These are phyloP conservation scores for Neurospora tetraspora DNA, from an alignment of 495 filamentous ascomycete genomes.

Conservation along the genomic window DNA sequence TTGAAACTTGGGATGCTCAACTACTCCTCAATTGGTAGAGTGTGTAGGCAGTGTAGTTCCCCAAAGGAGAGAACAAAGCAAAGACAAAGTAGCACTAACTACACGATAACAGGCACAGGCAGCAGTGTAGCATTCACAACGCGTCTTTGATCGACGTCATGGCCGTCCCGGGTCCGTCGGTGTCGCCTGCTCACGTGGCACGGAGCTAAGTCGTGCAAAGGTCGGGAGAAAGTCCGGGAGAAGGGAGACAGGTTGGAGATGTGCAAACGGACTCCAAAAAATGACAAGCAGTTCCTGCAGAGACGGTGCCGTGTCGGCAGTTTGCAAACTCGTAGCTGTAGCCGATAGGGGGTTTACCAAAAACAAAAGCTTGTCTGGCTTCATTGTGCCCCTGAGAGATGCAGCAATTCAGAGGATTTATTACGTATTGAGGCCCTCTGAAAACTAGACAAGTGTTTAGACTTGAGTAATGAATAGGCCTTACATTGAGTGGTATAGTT, in stretches of 20 bases:
- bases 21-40: not conserved
- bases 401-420: not conserved
- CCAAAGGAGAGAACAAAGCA: not conserved
- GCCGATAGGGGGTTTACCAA: not conserved
- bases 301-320: too few species aligned
- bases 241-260: too few species aligned
- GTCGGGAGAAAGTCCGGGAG: too few species aligned
- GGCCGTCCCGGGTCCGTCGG: not conserved
- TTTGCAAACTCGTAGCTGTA: too few species aligned
- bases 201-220: not conserved
- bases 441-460: not conserved
- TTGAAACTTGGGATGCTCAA: too few species aligned
- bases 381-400: not conserved
- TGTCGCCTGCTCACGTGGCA: constrained; percentile 8
- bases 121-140: not conserved
- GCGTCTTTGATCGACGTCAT: not conserved
- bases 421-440: not conserved
- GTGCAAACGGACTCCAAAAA: too few species aligned
- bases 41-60: not conserved
- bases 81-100: not conserved
- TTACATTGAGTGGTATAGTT: not conserved
- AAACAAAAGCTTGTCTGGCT: not conserved
- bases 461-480: too few species aligned
- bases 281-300: too few species aligned
- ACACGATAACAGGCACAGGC: not conserved